Base-by-base conservation (phyloP, 1,284 basidiomycete species). In the Termitomyces sp. region DNA sequence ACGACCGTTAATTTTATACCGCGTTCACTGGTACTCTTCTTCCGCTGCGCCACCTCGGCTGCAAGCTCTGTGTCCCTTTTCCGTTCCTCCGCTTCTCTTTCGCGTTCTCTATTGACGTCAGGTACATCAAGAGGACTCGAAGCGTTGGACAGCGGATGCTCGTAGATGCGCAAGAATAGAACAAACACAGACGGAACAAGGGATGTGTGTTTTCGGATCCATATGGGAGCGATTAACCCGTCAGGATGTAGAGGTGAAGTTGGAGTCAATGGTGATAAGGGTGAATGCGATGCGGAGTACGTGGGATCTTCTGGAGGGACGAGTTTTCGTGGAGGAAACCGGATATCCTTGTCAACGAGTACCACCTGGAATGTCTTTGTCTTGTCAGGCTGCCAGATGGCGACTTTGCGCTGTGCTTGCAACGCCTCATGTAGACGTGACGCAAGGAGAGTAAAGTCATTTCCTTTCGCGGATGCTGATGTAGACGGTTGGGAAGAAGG, bases 1-100 rank as follows among this genome's bases (percentile, higher is more conserved):
- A 98, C 94, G 5, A 95, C 91, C 0, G 95, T 97, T 33, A 98
- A 76, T 71, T 97, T 97, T 64, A 98, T 90, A 0, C 88, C 88
- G 49, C 94, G 78, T 62, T 97, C 94, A 57, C 81, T 83, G 5
- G 91, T 86, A 8, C 72, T 72, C 64, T 85, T 86, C 69, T 96
- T 91, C 49, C 93, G 73, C 34, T 84, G 78, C 0, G 88, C 79
- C 52, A 99, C 86, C 63, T 92, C 88, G 2, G 79, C 74, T 9
- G 91, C 79, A 10, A 97, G 75, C 52, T 89, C 85, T 0, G 81
- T 74, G 63, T 98, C 96, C 54, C 74, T 72, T 56, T 71, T 76
- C 30, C 81, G 76, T 65, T 95, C 91, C 62, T 89, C 86, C 14
- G 79, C 76, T 49, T 80, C 79, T 48, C 78, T 70, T 50, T 84